Evolutionary conservation across 306 rosid genomes (phyloP).

Genomic region (Acacia crassicarpa): DNA sequence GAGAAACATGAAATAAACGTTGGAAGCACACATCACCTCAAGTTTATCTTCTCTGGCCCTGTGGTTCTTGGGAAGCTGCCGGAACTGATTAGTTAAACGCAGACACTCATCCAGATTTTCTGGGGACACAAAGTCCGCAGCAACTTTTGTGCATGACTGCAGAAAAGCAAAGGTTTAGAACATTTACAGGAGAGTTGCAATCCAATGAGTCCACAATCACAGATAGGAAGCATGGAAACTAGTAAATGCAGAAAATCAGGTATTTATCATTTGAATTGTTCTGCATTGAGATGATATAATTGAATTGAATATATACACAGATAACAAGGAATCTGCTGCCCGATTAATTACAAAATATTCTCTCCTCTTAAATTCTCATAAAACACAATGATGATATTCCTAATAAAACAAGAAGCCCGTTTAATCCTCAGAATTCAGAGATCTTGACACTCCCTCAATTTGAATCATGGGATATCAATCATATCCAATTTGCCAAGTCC

Average conservation of each 20-base stretch:
- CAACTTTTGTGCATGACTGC: slow-evolving; percentile 88
- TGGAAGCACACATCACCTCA: slow-evolving; percentile 51
- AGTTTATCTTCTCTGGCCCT: slow-evolving; percentile 85
- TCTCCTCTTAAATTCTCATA: not conserved
- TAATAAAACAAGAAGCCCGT: not conserved
- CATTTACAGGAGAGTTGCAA: slow-evolving; percentile 10
- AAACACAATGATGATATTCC: not conserved
- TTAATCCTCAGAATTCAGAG: not conserved
- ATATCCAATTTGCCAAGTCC: not conserved
- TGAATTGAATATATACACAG: not conserved
- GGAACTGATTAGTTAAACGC: slow-evolving; percentile 69
- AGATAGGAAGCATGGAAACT: not conserved
- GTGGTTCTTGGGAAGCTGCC: slow-evolving; percentile 75
- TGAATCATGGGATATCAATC: not conserved
- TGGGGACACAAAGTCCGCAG: slow-evolving; percentile 81
- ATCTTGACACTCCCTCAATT: not conserved
- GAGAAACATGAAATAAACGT: not conserved
- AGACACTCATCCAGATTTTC: slow-evolving; percentile 76
- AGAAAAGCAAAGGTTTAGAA: slow-evolving; percentile 19
- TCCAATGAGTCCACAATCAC: not conserved
- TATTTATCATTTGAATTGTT: not conserved
- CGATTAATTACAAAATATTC: not conserved
- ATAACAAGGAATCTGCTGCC: not conserved
- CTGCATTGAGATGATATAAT: not conserved
- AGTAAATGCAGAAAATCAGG: not conserved